Conservation (phyloP, 148 eudicot genomes). For the Fallopia convolvulus region DNA sequence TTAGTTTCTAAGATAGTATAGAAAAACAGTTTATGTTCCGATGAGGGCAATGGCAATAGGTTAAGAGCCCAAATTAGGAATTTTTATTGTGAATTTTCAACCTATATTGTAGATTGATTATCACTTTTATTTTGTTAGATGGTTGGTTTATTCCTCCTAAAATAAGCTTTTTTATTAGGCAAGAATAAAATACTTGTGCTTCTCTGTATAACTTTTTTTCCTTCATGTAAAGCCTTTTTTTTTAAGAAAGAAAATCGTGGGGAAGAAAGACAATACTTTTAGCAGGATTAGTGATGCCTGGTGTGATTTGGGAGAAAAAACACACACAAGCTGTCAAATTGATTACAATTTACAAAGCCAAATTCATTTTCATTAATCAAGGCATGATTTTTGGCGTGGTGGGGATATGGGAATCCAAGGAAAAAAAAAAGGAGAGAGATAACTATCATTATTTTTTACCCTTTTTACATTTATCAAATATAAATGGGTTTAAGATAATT, state of each 20-base stretch:
- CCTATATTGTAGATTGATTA: no score
- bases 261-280: neutral
- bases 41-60: no score
- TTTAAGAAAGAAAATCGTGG: no score
- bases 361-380: constrained; percentile 4
- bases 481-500: no score
- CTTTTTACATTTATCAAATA: no score
- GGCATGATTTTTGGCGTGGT: neutral
- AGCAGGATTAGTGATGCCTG: neutral
- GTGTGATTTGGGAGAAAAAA: neutral
- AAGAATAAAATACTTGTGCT: neutral
- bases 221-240: neutral
- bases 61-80: no score
- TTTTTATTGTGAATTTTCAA: no score
- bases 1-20: no score
- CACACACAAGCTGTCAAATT: constrained; percentile 2
- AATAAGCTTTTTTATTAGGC: neutral
- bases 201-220: neutral
- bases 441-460: neutral
- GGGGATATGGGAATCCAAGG: neutral
- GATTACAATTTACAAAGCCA: neutral
- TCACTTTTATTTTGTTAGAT: no score
- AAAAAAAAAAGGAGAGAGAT: neutral
- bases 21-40: no score
- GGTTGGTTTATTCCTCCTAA: no score